A percentile compares a stretch with the other conserved stretches of the same genome.
Conservation (phyloP, 495 filamentous ascomycete species). For the Cetradonia linearis region DNA sequence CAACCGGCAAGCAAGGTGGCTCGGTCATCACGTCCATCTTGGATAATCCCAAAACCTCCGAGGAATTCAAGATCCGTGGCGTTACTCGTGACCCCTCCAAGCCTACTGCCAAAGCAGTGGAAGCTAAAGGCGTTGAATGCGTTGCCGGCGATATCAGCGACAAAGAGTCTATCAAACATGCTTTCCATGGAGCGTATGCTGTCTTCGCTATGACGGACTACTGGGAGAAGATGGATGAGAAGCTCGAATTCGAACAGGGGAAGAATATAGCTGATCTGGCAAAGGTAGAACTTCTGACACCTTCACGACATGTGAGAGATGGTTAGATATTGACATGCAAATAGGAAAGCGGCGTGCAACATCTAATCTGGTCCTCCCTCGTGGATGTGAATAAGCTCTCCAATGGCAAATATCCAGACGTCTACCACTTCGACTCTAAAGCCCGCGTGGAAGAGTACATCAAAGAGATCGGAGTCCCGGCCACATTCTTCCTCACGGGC, state of each 20-base stretch:
- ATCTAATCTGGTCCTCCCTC: slow-evolving; percentile 42
- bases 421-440: slow-evolving; percentile 48
- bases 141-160: slow-evolving; percentile 37
- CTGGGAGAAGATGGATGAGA: slow-evolving; percentile 30
- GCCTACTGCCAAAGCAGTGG: slow-evolving; percentile 34
- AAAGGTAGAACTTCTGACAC: slow-evolving; percentile 26
- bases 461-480: slow-evolving; percentile 35
- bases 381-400: slow-evolving; percentile 26
- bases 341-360: slow-evolving; percentile 36
- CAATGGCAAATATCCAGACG: slow-evolving; percentile 38
- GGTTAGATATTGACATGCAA: neutral
- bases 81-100: slow-evolving; percentile 45
- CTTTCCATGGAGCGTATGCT: slow-evolving; percentile 38
- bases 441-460: slow-evolving; percentile 40
- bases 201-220: slow-evolving; percentile 48
- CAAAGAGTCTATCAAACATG: slow-evolving; percentile 32
- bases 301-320: neutral
- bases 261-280: slow-evolving; percentile 46
- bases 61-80: slow-evolving; percentile 41
- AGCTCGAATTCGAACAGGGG: slow-evolving; percentile 46
- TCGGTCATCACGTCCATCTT: slow-evolving; percentile 43
- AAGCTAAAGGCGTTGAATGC: slow-evolving; percentile 38
- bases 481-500: slow-evolving; percentile 47
- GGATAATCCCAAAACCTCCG: slow-evolving; percentile 35
- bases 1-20: slow-evolving; percentile 50